Percentiles rank a stretch among this genome's conserved stretches.
Evolutionary conservation across 768 basidiomycete species (phyloP).

Genomic region (Macrolepiota fuliginosa): DNA sequence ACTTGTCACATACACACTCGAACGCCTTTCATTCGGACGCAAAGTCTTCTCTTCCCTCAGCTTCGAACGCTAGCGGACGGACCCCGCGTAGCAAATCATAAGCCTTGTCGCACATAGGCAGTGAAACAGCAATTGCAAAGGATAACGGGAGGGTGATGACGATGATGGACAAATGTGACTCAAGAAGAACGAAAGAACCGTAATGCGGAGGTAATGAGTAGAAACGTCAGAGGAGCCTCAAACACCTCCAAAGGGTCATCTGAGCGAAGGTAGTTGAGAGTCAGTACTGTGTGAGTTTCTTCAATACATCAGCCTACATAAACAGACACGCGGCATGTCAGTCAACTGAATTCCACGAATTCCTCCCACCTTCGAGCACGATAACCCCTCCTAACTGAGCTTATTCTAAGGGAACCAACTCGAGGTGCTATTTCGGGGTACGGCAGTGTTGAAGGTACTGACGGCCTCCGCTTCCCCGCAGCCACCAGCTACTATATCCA

Average conservation of each 20-base stretch:
- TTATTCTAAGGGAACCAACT: not conserved
- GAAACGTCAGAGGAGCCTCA: not conserved
- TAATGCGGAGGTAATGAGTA: slow-evolving; percentile 10
- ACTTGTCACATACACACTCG: not conserved
- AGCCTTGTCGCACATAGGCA: not conserved
- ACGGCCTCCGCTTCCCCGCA: slow-evolving; percentile 5
- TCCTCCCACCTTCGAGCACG: not conserved
- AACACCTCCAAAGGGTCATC: slow-evolving; percentile 4
- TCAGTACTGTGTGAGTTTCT: not conserved
- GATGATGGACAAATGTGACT: not conserved
- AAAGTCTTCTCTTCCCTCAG: not conserved
- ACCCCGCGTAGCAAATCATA: not conserved
- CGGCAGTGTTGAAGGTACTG: not conserved
- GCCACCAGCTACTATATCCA: not conserved
- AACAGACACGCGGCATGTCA: slow-evolving; percentile 3
- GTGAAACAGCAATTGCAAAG: not conserved
- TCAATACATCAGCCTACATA: slow-evolving; percentile 1
- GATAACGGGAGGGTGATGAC: not conserved
- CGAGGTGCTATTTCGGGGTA: not conserved
- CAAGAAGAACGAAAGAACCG: not conserved
- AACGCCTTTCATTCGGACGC: not conserved
- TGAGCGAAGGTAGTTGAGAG: slow-evolving; percentile 1
- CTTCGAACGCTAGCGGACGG: not conserved
- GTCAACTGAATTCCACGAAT: not conserved
- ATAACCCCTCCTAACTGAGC: not conserved